Percentiles rank a stretch among this genome's conserved stretches.
phyloP scores from a whole-genome alignment of 2,329 filamentous ascomycete species.

The Colletotrichum phormii region DNA sequence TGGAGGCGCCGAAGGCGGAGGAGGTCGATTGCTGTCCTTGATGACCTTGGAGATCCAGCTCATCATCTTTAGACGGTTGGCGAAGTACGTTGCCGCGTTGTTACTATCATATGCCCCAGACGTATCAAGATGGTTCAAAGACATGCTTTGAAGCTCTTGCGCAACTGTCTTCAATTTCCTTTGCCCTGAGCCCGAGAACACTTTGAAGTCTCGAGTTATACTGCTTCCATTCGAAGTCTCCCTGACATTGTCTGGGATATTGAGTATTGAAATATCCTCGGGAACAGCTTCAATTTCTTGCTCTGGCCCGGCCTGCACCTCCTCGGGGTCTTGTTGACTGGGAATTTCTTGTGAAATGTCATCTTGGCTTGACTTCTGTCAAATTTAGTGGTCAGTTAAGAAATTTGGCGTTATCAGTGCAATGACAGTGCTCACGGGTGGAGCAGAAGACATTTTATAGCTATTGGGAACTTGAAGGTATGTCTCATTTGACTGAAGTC shows the following conservation, averaged over 20 bases:
- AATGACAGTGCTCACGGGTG: not conserved
- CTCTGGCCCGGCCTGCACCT: not conserved
- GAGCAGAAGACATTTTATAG: not conserved
- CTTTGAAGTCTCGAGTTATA: accelerated
- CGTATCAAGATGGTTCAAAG: no score
- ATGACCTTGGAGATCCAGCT: not conserved
- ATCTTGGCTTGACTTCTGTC: not conserved
- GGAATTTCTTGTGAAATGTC: not conserved
- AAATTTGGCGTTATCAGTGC: not conserved
- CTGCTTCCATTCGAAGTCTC: not conserved
- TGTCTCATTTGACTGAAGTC: no score
- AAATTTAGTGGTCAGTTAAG: not conserved
- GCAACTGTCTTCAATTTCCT: accelerated
- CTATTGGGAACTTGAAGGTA: not conserved
- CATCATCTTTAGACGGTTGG: not conserved
- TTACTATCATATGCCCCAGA: accelerated
- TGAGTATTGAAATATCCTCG: not conserved
- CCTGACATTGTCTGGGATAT: not conserved
- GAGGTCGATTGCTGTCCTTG: not conserved
- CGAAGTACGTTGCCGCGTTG: not conserved
- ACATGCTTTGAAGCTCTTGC: not conserved
- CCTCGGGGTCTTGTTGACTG: not conserved
- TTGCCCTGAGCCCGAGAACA: accelerated
- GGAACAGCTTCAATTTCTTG: not conserved
- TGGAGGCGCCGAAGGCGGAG: not conserved